These are phyloP conservation scores for Phytopythium vexans DNA, from an alignment of 352 stramenopile species.

Conservation along the genomic window DNA sequence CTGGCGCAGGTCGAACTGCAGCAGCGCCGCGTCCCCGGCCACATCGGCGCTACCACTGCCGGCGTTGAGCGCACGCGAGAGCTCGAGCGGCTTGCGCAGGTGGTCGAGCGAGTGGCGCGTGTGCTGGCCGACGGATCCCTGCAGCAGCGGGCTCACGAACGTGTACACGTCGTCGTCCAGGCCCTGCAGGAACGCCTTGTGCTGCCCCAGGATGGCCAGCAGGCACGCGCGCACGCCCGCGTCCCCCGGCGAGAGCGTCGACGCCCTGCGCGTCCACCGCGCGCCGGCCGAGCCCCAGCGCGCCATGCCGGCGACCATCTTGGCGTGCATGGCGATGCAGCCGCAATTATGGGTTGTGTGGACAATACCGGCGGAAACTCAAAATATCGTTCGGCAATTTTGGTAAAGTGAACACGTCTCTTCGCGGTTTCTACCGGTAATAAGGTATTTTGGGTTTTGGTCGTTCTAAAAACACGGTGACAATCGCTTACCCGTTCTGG, in stretches of 20 bases:
- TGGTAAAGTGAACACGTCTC: too few relatives aligned
- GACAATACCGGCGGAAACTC: too few relatives aligned
- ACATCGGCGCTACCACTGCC: conserved; percentile 6
- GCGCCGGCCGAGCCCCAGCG: too few relatives aligned
- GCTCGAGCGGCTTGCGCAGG: conserved; percentile 63
- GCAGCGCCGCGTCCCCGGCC: conserved; percentile 4
- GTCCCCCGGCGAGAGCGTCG: conserved; percentile 8
- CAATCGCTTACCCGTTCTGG: too few relatives aligned
- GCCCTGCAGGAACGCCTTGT: conserved; percentile 42
- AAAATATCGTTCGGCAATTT: too few relatives aligned
- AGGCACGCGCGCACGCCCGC: conserved; percentile 33
- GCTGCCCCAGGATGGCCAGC: conserved; percentile 63
- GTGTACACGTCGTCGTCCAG: conserved; percentile 59
- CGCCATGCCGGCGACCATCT: too few relatives aligned
- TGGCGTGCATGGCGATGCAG: too few relatives aligned
- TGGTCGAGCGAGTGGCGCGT: conserved; percentile 81
- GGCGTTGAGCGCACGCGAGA: conserved; percentile 7
- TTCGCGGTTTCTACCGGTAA: too few relatives aligned
- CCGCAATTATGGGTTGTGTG: too few relatives aligned
- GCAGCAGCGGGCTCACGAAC: conserved; percentile 60
- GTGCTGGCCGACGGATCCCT: conserved; percentile 66
- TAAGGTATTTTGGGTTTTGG: too few relatives aligned
- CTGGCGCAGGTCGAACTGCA: conserved; percentile 73
- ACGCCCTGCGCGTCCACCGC: too few relatives aligned
- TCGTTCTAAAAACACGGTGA: too few relatives aligned